A percentile compares a stretch with the other conserved stretches of the same genome.
Conservation (phyloP, 176 grass and related monocot species). For the Musa schizocarpa region DNA sequence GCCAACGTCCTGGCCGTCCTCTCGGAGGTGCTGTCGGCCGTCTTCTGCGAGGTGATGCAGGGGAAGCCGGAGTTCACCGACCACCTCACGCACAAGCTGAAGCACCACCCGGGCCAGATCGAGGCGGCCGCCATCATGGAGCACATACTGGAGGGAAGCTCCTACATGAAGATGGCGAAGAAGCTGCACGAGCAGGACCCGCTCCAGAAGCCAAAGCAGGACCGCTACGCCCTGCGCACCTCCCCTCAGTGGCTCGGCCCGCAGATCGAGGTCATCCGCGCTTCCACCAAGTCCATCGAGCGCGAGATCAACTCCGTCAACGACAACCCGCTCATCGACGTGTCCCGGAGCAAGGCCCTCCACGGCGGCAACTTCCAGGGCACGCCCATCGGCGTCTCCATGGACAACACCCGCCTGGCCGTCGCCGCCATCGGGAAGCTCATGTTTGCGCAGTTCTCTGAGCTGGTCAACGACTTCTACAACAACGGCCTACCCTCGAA, state of each 20-base stretch:
- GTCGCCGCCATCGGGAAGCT: constrained; percentile 17
- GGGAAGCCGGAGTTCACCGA: constrained; percentile 19
- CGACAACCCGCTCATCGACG: constrained; percentile 20
- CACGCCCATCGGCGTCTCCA: constrained; percentile 17
- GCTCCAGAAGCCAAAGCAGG: constrained; percentile 19
- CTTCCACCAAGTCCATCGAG: constrained; percentile 14
- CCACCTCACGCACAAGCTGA: constrained; percentile 19
- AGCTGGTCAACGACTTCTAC: constrained; percentile 22
- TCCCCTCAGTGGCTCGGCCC: constrained; percentile 20
- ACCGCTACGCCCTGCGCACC: constrained; percentile 17
- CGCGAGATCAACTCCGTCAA: constrained; percentile 21
- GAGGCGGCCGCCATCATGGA: constrained; percentile 20
- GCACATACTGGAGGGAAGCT: constrained; percentile 15
- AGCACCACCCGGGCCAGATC: constrained; percentile 11
- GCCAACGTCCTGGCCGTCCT: constrained; percentile 11
- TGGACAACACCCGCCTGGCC: constrained; percentile 16
- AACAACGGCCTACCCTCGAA: constrained; percentile 20
- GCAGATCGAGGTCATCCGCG: constrained; percentile 16
- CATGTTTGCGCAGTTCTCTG: constrained; percentile 21
- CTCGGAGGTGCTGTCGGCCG: constrained; percentile 11
- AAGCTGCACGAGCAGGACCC: constrained; percentile 19
- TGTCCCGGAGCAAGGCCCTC: constrained; percentile 13
- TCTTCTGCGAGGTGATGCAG: constrained; percentile 16
- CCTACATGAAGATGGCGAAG: constrained; percentile 21
- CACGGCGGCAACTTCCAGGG: constrained; percentile 22